Base-by-base conservation (phyloP, 1,284 basidiomycete genomes). In the Porogramme epimiltina region DNA sequence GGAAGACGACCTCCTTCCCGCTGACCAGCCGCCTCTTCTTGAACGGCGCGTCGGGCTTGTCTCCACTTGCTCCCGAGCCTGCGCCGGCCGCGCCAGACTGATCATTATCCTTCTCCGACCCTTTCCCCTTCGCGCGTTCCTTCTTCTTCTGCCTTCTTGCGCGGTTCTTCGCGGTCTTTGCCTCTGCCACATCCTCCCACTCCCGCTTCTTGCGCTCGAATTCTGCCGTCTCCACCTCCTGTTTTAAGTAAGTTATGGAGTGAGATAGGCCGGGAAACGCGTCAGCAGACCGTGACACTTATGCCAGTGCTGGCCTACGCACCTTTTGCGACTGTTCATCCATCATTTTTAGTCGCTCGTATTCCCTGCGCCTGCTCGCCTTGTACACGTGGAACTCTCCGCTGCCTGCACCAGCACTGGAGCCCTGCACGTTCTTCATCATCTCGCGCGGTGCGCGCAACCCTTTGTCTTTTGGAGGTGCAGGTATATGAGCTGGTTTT, bases 321-420 rank as follows among this genome's bases (percentile, higher is more conserved):
- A 95, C 96, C 72, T 89, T 89, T 64, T 81, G 78, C 9, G 85
- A 71, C 59, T 85, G 76, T 56, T 97, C 93, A 59, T 97, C 93
- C 80, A 99, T 87, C 9, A 96, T 63, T 73, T 91, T 93, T 49
- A 99, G 70, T 44, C 97, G 77, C 70, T 99, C 97, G 64, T 96
- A 98, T 73, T 99, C 97, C 65, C 95, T 80, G 65, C 96, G 79
- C 56, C 97, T 76, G 58, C 88, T 86, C 40, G 97, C 95, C 70
- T 99, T 99, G 78, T 99, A 99, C 3, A 99, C 97, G 67, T 99
- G 97, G 64, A 97, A 97, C 71, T 97, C 95, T 44, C 94, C 94
- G 58, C 90, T 94, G 42, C 95, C 95, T 16, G 95, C 93, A 49
- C 91, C 95, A 2, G 93, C 92, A 70, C 89, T 92, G 9, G 91